phyloP scores from a whole-genome alignment of 2,329 filamentous ascomycete species.

The Cladophialophora immunda region DNA sequence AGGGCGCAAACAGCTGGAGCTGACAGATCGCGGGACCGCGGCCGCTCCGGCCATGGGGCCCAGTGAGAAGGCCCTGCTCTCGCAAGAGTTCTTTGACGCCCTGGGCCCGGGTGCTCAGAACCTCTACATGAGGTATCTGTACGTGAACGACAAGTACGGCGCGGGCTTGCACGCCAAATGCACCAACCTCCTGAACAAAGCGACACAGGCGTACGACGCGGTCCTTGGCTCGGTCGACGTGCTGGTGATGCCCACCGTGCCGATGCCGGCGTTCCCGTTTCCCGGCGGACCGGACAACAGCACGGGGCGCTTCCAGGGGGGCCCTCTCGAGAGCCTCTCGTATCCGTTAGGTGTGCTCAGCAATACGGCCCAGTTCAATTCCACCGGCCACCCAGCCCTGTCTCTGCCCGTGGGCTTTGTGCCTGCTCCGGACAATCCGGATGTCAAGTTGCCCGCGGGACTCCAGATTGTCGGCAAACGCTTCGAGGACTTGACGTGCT shows the following conservation, averaged over 20 bases:
- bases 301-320: conserved; percentile 2
- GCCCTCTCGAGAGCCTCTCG: conserved; percentile 30
- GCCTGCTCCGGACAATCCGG: conserved; percentile 43
- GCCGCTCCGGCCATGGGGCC: background rate
- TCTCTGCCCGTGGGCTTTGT: conserved; percentile 59
- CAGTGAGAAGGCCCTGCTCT: background rate
- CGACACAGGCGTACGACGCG: conserved; percentile 51
- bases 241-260: conserved; percentile 52
- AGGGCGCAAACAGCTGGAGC: conserved; percentile 15
- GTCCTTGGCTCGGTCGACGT: conserved; percentile 53
- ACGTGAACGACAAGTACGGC: conserved; percentile 38
- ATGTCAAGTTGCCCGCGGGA: conserved; percentile 47
- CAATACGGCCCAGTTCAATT: conserved; percentile 67
- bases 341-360: conserved; percentile 60
- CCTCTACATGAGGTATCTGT: conserved; percentile 52
- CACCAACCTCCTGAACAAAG: conserved; percentile 50
- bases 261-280: conserved; percentile 29
- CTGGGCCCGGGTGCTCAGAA: conserved; percentile 46
- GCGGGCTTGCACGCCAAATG: conserved; percentile 53
- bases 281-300: conserved; percentile 24
- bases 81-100: conserved; percentile 27
- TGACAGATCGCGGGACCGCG: conserved; percentile 10
- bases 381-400: conserved; percentile 66
- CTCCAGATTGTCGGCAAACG: conserved; percentile 51
- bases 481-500: conserved; percentile 47